Evolutionary conservation across 805 yeast species (phyloP), one percentile per base, ranked within the genome.

Genomic region (Teunomyces gatunensis): DNA sequence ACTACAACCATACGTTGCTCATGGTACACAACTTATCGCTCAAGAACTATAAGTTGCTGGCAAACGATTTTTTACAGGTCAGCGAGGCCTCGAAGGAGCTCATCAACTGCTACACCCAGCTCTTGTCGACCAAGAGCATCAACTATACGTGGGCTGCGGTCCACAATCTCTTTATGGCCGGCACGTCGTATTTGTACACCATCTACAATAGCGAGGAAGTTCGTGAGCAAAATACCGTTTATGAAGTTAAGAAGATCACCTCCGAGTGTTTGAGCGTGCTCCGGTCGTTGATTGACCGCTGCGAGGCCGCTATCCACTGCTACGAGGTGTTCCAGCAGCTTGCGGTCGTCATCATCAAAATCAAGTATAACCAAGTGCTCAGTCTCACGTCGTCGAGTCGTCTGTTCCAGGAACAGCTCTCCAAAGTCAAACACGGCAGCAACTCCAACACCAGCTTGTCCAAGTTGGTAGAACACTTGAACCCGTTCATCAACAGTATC

Each of bases 91-190:
- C 94, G 1, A 78, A 77, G 54, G 85, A 84, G 39, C 77, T 89
- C 30, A 84, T 89, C 45, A 68, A 73, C 29, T 77, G 83, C 27
- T 90, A 87, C 61, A 69, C 77, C 43, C 78, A 77, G 44, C 67
- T 90, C 33, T 79, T 77, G 54, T 63, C 70, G n/a, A 74, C 74
- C 25, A 79, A 78, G 55, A 72, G 79, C 41, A 76, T 89, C 50
- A 89, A 89, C 63, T 90, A 87, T 64, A 88, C 96, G 0, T 90
- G 97, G 97, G 91, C 90, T 1, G 94, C 95, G 0, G 91, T 89
- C 2, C 96, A 89, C 63, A 89, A 89, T 60, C 70, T 89, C 46
- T 89, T 89, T 61, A 85, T 87, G 86, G 91, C 96, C 0, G 95
- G 96, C 0, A 85, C 92, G 23, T 85, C 96, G 1, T 89, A 82